Evolutionary conservation across 2,329 filamentous ascomycete species (phyloP).

Genomic region (Cordyceps militaris): DNA sequence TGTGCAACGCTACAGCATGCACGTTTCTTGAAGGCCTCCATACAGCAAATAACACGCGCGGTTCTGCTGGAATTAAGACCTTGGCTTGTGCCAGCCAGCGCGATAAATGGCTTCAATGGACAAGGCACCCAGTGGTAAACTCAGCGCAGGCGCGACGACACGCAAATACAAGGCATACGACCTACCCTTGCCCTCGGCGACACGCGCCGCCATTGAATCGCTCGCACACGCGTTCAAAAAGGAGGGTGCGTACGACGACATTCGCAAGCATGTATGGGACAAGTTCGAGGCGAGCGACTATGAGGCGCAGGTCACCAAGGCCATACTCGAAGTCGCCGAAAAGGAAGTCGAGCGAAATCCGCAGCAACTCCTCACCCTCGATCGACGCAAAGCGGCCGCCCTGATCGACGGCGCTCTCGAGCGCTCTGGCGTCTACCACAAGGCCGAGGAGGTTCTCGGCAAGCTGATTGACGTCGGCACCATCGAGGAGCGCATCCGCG

Average conservation of each 20-base stretch:
- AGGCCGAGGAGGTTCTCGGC: slow-evolving; percentile 60
- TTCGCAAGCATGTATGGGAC: slow-evolving; percentile 71
- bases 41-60: neutral
- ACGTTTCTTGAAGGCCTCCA: neutral
- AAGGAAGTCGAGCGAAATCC: slow-evolving; percentile 70
- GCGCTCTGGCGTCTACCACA: slow-evolving; percentile 67
- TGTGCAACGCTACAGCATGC: neutral
- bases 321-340: slow-evolving; percentile 63
- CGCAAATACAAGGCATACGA: slow-evolving; percentile 66
- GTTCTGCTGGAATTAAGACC: neutral
- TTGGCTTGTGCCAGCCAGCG: neutral
- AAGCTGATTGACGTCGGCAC: slow-evolving; percentile 59
- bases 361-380: slow-evolving; percentile 61
- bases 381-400: slow-evolving; percentile 65
- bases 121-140: neutral
- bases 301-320: slow-evolving; percentile 57
- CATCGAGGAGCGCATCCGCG: slow-evolving; percentile 63
- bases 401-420: slow-evolving; percentile 74
- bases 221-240: slow-evolving; percentile 80
- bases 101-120: slow-evolving; percentile 2
- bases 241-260: slow-evolving; percentile 72
- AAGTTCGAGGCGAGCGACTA: slow-evolving; percentile 66
- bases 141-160: slow-evolving; percentile 8
- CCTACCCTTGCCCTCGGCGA: slow-evolving; percentile 65
- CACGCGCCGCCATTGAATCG: slow-evolving; percentile 64